Conservation (phyloP, 2,329 filamentous ascomycete genomes). For the Ceratocystis lukuohia region DNA sequence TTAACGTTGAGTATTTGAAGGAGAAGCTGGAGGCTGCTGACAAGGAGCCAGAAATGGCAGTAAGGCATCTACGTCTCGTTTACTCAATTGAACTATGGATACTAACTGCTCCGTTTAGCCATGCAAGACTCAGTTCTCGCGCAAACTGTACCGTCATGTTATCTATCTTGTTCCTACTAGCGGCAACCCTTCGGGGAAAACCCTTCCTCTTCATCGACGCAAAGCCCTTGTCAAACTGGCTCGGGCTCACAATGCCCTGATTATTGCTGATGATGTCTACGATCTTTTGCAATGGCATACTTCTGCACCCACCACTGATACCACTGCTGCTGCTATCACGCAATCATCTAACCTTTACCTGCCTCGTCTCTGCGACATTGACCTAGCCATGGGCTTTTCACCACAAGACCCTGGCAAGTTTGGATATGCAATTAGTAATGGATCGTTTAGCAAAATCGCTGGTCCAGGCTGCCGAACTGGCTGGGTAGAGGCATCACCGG, state of each 20-base stretch:
- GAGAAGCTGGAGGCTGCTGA: constrained; percentile 24
- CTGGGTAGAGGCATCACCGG: constrained; percentile 65
- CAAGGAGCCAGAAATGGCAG: constrained; percentile 20
- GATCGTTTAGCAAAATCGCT: constrained; percentile 77
- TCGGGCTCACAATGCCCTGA: constrained; percentile 63
- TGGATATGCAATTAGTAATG: constrained; percentile 74
- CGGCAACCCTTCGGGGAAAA: constrained; percentile 74
- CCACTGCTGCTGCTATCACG: constrained; percentile 19
- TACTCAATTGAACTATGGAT: no score
- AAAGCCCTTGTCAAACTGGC: constrained; percentile 61
- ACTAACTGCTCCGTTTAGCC: constrained; percentile 25
- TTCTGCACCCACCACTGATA: constrained; percentile 21
- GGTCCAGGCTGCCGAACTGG: constrained; percentile 72
- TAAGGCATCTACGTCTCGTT: not conserved
- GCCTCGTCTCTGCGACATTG: constrained; percentile 67
- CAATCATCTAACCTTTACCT: constrained; percentile 36
- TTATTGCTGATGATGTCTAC: constrained; percentile 86
- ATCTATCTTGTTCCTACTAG: constrained; percentile 85
- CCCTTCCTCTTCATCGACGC: constrained; percentile 58
- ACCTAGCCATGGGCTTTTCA: constrained; percentile 48
- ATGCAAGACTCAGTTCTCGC: constrained; percentile 42
- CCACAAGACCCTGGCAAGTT: constrained; percentile 39
- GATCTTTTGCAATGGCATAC: constrained; percentile 74
- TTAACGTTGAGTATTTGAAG: constrained; percentile 45
- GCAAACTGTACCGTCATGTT: constrained; percentile 73